Evolutionary conservation across 2,329 filamentous ascomycete species (phyloP), one percentile per base, ranked within the genome.

Genomic region (Xylaria sp.): DNA sequence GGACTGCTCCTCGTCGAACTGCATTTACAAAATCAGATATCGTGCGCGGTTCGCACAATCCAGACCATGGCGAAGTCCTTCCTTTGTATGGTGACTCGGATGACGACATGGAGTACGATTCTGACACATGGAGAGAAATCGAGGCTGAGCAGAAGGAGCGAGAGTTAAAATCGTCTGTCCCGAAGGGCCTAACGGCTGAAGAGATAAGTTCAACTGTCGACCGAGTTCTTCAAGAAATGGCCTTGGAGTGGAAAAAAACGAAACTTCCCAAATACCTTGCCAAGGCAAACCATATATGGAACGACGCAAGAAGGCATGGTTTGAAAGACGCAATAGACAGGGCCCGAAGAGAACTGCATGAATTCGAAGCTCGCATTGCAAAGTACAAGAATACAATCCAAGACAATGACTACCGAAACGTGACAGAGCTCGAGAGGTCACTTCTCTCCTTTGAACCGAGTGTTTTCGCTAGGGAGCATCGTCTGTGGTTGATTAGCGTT

Each of bases 231-330:
- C 75, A 81, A 7, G 78, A 82, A 1, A 84, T 88, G 67, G 83
- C 84, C 58, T 76, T 80, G 3, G 77, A 80, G 4, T 95, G 92
- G 92, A 79, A 80, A n/a, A 77, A 82, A n/a, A 82, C 80, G 1
- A 89, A 89, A 71, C 82, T 88, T 7, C 86, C 88, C 0, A 87
- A 83, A 62, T 81, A 88, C 15, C 81, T 88, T 65, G 78, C 77
- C 5, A 89, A 85, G 66, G 91, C 91, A 0, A 86, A 88, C 75
- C 79, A 76, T 3, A 73, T 91, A 1, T 97, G 93, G 93, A 81
- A 77, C 3, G 73, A 84, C 48, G 88, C 88, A 37, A 87, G 84
- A 60, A 82, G 81, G 10, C 77, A 79, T 51, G 80, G 81, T 71
- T 41, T 78, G 70, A 74, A 79, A 77, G 72, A 70, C 1, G 80